phyloP scores from a whole-genome alignment of 1,139 yeast genomes.

The Taphrina pruni region DNA sequence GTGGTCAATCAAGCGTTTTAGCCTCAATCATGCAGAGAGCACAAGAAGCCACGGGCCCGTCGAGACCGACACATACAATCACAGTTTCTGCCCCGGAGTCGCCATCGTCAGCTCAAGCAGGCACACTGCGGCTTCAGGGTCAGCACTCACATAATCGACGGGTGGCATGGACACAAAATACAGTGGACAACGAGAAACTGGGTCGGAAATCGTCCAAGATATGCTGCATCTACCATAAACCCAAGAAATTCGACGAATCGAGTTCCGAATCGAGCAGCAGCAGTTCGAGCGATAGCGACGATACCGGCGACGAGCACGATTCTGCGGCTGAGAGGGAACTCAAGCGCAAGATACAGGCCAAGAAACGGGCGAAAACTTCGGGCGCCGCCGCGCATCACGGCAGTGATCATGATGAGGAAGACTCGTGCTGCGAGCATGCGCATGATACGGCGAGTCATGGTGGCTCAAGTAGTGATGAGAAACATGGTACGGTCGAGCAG shows the following conservation, averaged over 20 bases:
- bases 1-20: no score
- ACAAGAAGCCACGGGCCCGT: slow-evolving; percentile 17
- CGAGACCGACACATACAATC: slow-evolving; percentile 26
- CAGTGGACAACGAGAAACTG: slow-evolving; percentile 43
- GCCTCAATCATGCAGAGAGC: not conserved
- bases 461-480: not conserved
- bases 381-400: no score
- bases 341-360: slow-evolving; percentile 13
- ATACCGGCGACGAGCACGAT: slow-evolving; percentile 30
- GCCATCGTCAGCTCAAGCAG: not conserved
- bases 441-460: slow-evolving; percentile 2
- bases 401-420: not conserved
- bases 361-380: slow-evolving; percentile 1
- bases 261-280: slow-evolving; percentile 38
- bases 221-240: slow-evolving; percentile 44
- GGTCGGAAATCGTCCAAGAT: slow-evolving; percentile 44
- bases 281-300: slow-evolving; percentile 38
- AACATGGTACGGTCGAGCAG: not conserved
- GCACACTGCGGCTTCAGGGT: slow-evolving; percentile 33
- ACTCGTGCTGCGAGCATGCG: slow-evolving; percentile 7
- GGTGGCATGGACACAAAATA: slow-evolving; percentile 42
- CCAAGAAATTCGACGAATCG: slow-evolving; percentile 42
- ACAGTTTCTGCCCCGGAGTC: slow-evolving; percentile 2
- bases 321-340: not conserved
- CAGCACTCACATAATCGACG: slow-evolving; percentile 37